Base-by-base conservation (phyloP, 805 yeast genomes). In the Starmerella floris region DNA sequence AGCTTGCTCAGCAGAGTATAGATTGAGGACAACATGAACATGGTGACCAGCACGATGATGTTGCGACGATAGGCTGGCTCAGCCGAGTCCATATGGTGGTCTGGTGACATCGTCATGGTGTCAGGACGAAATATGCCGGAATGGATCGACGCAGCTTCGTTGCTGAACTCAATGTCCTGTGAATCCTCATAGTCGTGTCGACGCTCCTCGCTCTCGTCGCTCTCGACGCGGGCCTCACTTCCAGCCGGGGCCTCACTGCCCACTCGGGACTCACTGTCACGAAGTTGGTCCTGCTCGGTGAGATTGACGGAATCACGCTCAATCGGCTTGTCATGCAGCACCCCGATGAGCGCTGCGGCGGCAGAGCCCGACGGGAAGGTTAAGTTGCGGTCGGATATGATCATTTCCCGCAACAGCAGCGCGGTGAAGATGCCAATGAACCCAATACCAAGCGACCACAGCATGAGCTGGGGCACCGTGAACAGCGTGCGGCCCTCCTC, bases 341-440 rank as follows among this genome's bases (percentile, higher is more conserved):
- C 95, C 1, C 87, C 74, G 19, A 88, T 88, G 51, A 88, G 66
- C 2, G 94, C 84, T 0, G 95, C 97, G 0, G 97, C 91, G 2
- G 98, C 97, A 49, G 83, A 75, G 0, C 98, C 98, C 32, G 94
- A 82, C 0, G 98, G 98, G 56, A 88, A 88, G 2, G 87, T 83
- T 30, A 91, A 68, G 56, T 83, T 83, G 54, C 85, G 95, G 53
- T 74, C 75, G n/a, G 85, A 73, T 28, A 88, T 79, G 17, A 87
- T 94, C 57, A 85, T 94, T 48, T 73, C 74, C 49, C 97, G 69
- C 39, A 88, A 65, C 1, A 95, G 88, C 23, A 88, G 76, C 2
- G 97, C 96, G 61, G 88, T 85, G 61, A 88, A 91, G 1, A 88
- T 94, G 1, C 98, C 98, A 63, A 88, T 87, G 45, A 85, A 82